Conservation (phyloP, 305 asterid species). For the Fraxinus platypoda region DNA sequence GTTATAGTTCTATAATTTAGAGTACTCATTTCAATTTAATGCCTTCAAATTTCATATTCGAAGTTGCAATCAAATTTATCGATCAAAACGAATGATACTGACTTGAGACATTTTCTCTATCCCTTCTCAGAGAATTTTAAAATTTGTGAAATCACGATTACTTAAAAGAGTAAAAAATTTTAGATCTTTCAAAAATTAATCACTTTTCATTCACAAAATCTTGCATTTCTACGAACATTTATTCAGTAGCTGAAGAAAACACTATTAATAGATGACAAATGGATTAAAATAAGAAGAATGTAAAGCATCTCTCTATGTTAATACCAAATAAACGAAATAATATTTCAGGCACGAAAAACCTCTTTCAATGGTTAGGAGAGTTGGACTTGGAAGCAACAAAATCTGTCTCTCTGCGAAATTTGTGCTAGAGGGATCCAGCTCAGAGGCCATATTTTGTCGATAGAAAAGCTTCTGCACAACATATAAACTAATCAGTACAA, state of each 20-base stretch:
- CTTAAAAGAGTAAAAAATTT: not conserved
- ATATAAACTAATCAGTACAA: conserved; percentile 16
- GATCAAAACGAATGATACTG: not conserved
- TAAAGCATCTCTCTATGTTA: not conserved
- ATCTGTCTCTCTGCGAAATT: not conserved
- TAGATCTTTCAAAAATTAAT: not conserved
- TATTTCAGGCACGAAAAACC: not conserved
- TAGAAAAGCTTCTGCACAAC: not conserved
- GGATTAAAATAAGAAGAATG: not conserved
- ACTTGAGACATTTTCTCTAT: not conserved
- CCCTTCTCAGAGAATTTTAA: not conserved
- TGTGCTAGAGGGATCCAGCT: not conserved
- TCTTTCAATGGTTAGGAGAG: not conserved
- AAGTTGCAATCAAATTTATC: not conserved
- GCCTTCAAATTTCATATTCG: not conserved
- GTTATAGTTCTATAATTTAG: not conserved
- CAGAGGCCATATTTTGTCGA: not conserved
- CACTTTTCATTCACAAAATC: not conserved
- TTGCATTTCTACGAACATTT: not conserved
- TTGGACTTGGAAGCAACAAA: not conserved
- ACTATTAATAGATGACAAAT: not conserved
- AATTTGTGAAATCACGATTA: not conserved
- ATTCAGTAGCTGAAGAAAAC: not conserved
- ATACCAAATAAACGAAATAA: not conserved
- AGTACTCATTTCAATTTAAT: not conserved